A percentile compares a stretch with the other conserved stretches of the same genome.
Conservation (phyloP, 1,284 basidiomycete species). For the Leucoagaricus sp. region DNA sequence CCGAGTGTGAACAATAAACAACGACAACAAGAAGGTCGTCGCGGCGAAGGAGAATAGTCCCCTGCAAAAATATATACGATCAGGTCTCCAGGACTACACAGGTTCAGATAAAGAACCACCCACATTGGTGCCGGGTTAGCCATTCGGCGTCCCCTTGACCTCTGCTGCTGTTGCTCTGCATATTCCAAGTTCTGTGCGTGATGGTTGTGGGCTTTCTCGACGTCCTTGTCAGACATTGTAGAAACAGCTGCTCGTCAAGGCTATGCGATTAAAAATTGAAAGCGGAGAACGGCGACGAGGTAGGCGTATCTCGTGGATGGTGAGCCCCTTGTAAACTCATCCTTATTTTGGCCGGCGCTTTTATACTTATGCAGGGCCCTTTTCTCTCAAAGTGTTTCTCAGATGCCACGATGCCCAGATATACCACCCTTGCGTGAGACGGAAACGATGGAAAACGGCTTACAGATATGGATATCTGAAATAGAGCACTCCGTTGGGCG, state of each 20-base stretch:
- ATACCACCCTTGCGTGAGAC: neutral
- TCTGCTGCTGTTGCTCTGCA: neutral
- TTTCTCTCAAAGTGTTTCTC: neutral
- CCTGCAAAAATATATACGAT: constrained; percentile 20
- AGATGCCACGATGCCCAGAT: neutral
- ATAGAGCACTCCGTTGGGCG: neutral
- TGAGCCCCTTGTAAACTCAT: neutral
- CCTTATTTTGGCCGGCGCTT: neutral
- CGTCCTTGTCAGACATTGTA: neutral
- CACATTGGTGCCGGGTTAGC: constrained; percentile 10
- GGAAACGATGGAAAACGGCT: neutral
- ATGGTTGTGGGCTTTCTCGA: neutral
- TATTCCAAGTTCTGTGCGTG: neutral
- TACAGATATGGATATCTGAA: neutral
- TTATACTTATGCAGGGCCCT: neutral
- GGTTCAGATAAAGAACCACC: neutral
- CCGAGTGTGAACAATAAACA: constrained; percentile 63
- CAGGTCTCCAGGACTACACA: neutral
- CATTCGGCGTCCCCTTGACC: neutral
- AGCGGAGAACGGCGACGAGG: neutral
- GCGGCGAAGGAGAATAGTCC: constrained; percentile 75
- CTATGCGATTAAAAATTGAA: neutral
- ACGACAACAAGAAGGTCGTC: constrained; percentile 70
- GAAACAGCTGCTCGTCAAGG: neutral
- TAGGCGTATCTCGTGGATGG: too few species aligned